These are phyloP conservation scores for Pyrenochaeta sp. DNA, from an alignment of 2,329 filamentous ascomycete species.

Conservation along the genomic window DNA sequence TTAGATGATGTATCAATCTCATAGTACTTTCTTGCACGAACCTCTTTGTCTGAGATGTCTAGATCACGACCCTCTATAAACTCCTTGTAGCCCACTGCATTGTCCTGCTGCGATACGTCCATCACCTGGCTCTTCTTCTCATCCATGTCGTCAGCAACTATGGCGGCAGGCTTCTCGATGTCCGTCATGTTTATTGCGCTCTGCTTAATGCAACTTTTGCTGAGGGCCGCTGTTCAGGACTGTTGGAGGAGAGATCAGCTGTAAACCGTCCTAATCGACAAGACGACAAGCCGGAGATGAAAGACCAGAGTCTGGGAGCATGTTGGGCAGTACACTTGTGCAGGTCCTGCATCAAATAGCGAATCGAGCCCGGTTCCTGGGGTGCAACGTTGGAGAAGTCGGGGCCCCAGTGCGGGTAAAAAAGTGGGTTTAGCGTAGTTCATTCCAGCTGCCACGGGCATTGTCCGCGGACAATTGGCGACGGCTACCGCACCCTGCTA, in stretches of 20 bases:
- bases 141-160: not conserved
- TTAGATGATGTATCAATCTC: not conserved
- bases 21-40: not conserved
- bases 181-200: not conserved
- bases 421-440: not conserved
- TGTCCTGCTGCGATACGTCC: conserved; percentile 1
- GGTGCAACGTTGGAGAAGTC: not conserved
- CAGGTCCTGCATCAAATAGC: no score
- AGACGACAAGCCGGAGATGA: not conserved
- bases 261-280: no score
- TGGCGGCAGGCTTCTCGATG: conserved; percentile 1
- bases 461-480: not conserved
- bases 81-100: conserved; percentile 29
- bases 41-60: conserved; percentile 18
- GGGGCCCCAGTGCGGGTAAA: not conserved
- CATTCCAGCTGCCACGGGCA: not conserved
- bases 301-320: not conserved
- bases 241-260: not conserved
- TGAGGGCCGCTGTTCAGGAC: not conserved
- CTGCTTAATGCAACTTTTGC: not conserved
- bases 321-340: no score
- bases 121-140: not conserved
- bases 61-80: conserved; percentile 21
- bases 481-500: not conserved
- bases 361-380: no score